Evolutionary conservation across 495 filamentous ascomycete genomes (phyloP).

Genomic region (Penicillium longicatenatum): DNA sequence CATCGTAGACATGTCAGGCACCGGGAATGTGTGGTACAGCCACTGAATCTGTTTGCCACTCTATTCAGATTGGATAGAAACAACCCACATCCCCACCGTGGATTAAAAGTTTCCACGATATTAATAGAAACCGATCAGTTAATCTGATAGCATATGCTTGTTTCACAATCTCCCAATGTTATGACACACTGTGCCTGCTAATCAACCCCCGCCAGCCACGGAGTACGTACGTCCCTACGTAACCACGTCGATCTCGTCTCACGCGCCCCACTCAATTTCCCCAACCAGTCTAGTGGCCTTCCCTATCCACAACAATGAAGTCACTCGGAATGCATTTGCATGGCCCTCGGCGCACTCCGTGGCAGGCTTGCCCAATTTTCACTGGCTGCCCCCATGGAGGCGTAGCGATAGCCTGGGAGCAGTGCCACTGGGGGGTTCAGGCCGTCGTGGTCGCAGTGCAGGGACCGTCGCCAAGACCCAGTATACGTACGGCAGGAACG

Average conservation of each 20-base stretch:
- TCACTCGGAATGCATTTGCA: conserved; percentile 3
- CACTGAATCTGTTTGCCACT: neutral
- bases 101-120: neutral
- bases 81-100: neutral
- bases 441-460: neutral
- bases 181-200: neutral
- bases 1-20: neutral
- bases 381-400: neutral
- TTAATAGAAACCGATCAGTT: neutral
- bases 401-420: neutral
- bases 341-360: conserved; percentile 1
- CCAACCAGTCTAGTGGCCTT: neutral
- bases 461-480: conserved; percentile 9
- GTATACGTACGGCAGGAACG: conserved; percentile 19
- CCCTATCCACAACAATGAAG: neutral
- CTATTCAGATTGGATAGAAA: neutral
- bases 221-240: conserved; percentile 1
- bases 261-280: neutral
- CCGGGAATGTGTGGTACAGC: neutral
- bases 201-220: neutral
- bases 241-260: neutral
- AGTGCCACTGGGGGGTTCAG: neutral
- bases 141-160: neutral
- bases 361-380: neutral
- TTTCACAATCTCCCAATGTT: neutral